Conservation (phyloP, 164 flowering plant genomes). For the Umbellularia californica region DNA sequence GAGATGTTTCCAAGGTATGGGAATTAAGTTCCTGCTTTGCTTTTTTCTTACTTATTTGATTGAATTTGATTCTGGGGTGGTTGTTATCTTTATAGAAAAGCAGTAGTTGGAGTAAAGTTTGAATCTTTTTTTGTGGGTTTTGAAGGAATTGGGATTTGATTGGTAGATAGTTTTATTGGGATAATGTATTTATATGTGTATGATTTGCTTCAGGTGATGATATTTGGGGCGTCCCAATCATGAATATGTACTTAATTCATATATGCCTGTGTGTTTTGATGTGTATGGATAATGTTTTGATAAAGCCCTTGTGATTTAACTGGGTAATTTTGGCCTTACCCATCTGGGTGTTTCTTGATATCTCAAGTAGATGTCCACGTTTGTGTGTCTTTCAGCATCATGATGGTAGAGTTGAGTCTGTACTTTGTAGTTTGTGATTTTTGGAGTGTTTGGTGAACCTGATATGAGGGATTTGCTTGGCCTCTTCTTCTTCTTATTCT, state of each 20-base stretch:
- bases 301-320: no score
- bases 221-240: background rate
- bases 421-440: background rate
- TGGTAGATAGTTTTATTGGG: no score
- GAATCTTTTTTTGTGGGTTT: background rate
- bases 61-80: background rate
- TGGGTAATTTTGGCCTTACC: no score
- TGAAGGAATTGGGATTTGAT: background rate
- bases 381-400: background rate
- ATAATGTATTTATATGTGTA: background rate
- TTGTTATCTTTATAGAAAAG: background rate
- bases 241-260: background rate
- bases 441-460: background rate
- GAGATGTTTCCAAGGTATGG: slow-evolving; percentile 87
- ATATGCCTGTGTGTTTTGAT: background rate
- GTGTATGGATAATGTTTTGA: no score
- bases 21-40: background rate
- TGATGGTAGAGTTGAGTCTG: background rate
- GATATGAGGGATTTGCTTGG: background rate
- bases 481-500: no score
- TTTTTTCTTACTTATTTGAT: background rate
- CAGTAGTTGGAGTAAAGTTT: background rate
- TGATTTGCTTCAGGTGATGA: background rate
- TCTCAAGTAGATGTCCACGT: no score
- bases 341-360: no score